Base-by-base conservation (phyloP, 805 yeast genomes). In the Candida schatavii region DNA sequence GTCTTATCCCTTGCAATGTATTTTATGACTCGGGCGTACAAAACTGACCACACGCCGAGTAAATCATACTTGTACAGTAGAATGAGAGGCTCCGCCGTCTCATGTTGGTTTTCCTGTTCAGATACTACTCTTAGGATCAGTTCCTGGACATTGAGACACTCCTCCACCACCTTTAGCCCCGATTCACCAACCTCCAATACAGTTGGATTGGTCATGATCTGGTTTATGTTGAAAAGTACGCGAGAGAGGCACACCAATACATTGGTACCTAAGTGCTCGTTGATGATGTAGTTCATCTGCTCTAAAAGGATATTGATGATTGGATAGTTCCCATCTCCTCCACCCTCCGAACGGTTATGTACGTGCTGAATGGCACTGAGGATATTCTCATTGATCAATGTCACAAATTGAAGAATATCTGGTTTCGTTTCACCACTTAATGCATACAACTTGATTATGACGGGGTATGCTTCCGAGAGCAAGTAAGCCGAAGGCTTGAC, bases 21-120 rank as follows among this genome's bases (percentile, higher is more conserved):
- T 19, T 14, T 36, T 9, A 21, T 36, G 3, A 36, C 9, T 27
- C 39, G 14, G 22, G 14, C 10, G 35, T 29, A 20, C 17, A 59
- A 28, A 4, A 67, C 54, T 3, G 53, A 44, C 74, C 74, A 70
- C 3, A 64, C 52, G 2, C 61, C 73, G 31, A 69, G 32, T 5
- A 66, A 54, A 43, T 70, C 74, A 41, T 51, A 61, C 39, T 50
- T 52, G 48, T 67, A 67, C 15, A 47, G 50, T 20, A 52, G 41
- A 1, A 66, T 25, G 2, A 23, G 27, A 7, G 27, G 7, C 7
- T 7, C 10, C 27, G 62, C 44, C 5, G 25, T 23, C 6, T 39
- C 21, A 2, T 56, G 59, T 28, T 53, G 58, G 2, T 14, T 10
- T 18, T 59, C 57, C 5, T 43, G 46, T 6, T 40, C 37, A 11